Evolutionary conservation across 192 early-diverging fungal species (phyloP), one percentile per base, ranked within the genome.

Genomic region (Backusella liffmaniae): DNA sequence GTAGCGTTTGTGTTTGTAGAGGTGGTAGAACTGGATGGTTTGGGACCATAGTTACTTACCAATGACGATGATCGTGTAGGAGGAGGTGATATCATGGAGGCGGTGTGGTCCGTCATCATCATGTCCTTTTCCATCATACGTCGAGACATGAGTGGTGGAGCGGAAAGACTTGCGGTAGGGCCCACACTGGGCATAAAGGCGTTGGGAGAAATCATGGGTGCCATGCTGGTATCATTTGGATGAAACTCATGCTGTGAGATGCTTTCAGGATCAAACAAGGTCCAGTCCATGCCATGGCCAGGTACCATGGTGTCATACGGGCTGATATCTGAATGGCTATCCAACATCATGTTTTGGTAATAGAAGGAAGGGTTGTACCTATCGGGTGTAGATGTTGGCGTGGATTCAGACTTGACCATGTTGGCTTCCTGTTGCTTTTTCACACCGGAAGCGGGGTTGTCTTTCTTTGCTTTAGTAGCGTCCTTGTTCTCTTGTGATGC

Each of bases 261-360:
- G 26, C 26, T 62, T 29, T 62, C 56, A 29, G 56, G 56, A 8
- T 69, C 67, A 37, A 69, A 69, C 21, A 69, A 21, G 15, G 67
- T 69, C 67, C 67, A 69, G 12, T 69, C 67, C 67, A 69, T 69
- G 12, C 67, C 67, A 39, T 69, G 67, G 7, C 37, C 67, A 36
- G 67, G 67, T 16, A 36, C 35, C 12, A 23, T 37, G 37, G n/a
- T 23, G 6, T 69, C 67, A 37, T 69, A 69, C 0, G 35, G 2
- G 23, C 21, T 36, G 16, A 69, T 39, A n/a, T 72, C 46, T 16
- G 70, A 21, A 49, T 71, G 32, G 23, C 2, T 44, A 16, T 71
- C 70, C 18, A 46, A 29, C 56, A 67, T 75, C 73, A 42, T 75
- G n/a, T 65, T 66, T 12, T 65, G 66, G 21, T 37, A 75, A 59